These are phyloP conservation scores for Talaromyces adpressus DNA, from an alignment of 495 filamentous ascomycete genomes.

Conservation along the genomic window DNA sequence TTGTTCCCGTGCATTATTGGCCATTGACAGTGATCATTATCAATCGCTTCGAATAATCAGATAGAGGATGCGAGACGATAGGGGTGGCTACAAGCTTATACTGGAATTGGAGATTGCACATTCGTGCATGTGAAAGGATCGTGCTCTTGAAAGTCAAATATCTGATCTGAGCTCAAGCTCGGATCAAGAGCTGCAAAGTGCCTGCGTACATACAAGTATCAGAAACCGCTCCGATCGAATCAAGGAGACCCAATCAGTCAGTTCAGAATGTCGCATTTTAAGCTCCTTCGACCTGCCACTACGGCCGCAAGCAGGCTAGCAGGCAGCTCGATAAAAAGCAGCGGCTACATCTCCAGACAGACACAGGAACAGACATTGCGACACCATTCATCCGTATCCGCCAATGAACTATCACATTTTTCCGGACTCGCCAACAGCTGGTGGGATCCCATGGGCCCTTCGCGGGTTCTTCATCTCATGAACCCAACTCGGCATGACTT, in stretches of 20 bases:
- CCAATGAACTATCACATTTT: conserved; percentile 88
- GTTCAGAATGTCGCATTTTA: neutral
- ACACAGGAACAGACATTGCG: conserved; percentile 1
- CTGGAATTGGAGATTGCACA: neutral
- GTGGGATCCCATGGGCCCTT: conserved; percentile 96
- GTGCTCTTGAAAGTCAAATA: neutral
- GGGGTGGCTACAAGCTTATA: neutral
- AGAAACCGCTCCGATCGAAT: neutral
- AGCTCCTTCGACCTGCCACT: neutral
- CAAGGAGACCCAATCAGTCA: neutral
- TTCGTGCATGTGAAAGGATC: neutral
- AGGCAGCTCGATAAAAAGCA: neutral
- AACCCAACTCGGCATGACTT: conserved; percentile 95
- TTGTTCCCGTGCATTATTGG: neutral
- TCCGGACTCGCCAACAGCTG: conserved; percentile 84
- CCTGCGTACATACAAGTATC: neutral
- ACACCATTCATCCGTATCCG: conserved; percentile 63
- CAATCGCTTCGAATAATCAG: neutral
- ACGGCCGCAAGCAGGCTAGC: neutral
- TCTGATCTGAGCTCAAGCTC: neutral
- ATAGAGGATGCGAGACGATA: neutral
- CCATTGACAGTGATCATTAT: neutral
- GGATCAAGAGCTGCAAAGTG: neutral
- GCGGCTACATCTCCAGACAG: neutral
- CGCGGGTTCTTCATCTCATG: conserved; percentile 91